Evolutionary conservation across 352 stramenopile species (phyloP).

Genomic region (Phytopythium cucurbitacearum): DNA sequence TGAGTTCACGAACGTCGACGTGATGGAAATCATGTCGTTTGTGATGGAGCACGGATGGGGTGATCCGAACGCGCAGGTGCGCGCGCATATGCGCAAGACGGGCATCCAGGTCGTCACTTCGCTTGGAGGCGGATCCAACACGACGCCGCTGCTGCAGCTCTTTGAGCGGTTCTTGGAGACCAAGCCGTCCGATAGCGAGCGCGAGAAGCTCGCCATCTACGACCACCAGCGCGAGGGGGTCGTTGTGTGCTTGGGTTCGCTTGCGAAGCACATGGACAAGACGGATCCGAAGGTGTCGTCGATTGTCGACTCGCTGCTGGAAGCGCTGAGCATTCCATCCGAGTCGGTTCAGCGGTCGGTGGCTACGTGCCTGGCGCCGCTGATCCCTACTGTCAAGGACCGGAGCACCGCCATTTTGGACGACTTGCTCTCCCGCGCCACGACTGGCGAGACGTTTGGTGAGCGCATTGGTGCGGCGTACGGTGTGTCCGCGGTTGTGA

Average conservation of each 20-base stretch:
- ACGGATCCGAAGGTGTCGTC: slow-evolving; percentile 84
- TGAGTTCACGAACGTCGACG: slow-evolving; percentile 50
- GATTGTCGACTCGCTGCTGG: slow-evolving; percentile 85
- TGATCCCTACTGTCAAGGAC: slow-evolving; percentile 82
- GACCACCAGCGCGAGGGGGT: slow-evolving; percentile 89
- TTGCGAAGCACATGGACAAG: slow-evolving; percentile 90
- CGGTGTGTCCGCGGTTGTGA: slow-evolving; percentile 97
- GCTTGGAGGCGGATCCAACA: slow-evolving; percentile 65
- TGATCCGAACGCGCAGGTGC: slow-evolving; percentile 67
- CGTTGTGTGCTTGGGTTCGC: slow-evolving; percentile 85
- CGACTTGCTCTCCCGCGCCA: slow-evolving; percentile 67
- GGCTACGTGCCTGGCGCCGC: slow-evolving; percentile 83
- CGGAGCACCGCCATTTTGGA: slow-evolving; percentile 74
- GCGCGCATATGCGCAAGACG: slow-evolving; percentile 82
- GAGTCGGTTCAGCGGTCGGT: slow-evolving; percentile 93
- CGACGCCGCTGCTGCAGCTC: slow-evolving; percentile 53
- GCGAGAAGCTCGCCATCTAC: slow-evolving; percentile 45
- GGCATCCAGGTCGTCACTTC: slow-evolving; percentile 74
- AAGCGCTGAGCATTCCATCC: slow-evolving; percentile 88
- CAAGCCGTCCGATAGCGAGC: slow-evolving; percentile 33
- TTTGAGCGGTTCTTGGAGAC: slow-evolving; percentile 75
- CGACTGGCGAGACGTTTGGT: slow-evolving; percentile 77
- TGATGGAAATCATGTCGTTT: slow-evolving; percentile 69
- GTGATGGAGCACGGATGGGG: slow-evolving; percentile 76
- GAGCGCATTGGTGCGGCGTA: slow-evolving; percentile 93